Evolutionary conservation across 331 rosid genomes (phyloP).

Genomic region (Saraca asoca): DNA sequence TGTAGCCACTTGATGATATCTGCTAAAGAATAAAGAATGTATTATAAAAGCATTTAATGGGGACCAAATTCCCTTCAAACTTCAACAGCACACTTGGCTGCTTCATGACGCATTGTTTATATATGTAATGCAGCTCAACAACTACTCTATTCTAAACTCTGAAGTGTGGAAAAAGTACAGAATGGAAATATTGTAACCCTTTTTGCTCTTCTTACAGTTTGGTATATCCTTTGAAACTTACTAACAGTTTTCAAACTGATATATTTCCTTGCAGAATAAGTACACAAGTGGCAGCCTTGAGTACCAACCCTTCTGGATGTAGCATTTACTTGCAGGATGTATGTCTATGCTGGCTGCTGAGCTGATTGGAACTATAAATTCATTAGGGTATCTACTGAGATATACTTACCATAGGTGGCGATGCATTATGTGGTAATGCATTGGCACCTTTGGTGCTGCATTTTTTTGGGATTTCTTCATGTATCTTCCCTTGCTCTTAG

Average conservation of each 20-base stretch:
- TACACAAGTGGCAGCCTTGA: constrained; percentile 32
- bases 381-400: constrained; percentile 39
- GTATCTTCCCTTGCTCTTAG: constrained; percentile 49
- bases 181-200: constrained; percentile 7
- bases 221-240: constrained; percentile 20
- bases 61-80: neutral
- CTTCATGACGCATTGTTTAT: neutral
- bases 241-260: neutral
- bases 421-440: constrained; percentile 63
- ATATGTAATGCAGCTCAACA: constrained; percentile 5
- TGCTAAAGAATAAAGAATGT: no score
- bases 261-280: constrained; percentile 49
- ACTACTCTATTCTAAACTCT: no score
- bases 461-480: constrained; percentile 62
- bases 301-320: constrained; percentile 26
- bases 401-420: constrained; percentile 47
- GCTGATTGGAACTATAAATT: constrained; percentile 37
- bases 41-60: no score
- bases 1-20: no score
- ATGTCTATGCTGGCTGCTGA: constrained; percentile 22
- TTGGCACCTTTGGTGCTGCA: constrained; percentile 56
- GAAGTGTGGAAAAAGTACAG: constrained; percentile 12
- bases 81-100: constrained; percentile 28
- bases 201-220: constrained; percentile 14
- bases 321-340: constrained; percentile 30